phyloP scores from a whole-genome alignment of 2,329 filamentous ascomycete species.

The Paraphoma sp. region DNA sequence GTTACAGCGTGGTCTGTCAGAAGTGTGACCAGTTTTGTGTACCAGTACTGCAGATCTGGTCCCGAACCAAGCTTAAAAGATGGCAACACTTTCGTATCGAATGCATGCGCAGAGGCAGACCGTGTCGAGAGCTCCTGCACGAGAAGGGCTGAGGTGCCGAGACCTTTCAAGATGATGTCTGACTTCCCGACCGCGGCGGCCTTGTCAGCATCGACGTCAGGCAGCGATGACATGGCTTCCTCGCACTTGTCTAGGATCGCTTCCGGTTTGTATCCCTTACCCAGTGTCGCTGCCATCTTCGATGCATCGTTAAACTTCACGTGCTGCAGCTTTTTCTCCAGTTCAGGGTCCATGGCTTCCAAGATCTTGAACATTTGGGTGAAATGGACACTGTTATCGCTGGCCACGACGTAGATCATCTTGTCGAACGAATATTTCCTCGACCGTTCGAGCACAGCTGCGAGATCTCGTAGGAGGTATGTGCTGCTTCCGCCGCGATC shows the following conservation, averaged over 20 bases:
- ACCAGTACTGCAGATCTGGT: conserved; percentile 40
- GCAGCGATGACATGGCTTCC: conserved; percentile 16
- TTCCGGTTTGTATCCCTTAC: conserved; percentile 71
- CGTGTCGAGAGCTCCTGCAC: conserved; percentile 37
- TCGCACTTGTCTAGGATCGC: conserved; percentile 67
- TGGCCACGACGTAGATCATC: conserved; percentile 81
- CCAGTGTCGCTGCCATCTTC: conserved; percentile 32
- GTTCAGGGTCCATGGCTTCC: conserved; percentile 72
- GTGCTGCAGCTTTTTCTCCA: conserved; percentile 72
- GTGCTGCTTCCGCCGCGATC: conserved; percentile 78
- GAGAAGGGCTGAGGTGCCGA: conserved; percentile 33
- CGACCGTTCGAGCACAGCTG: conserved; percentile 71
- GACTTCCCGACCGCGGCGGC: conserved; percentile 20
- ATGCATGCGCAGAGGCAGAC: conserved; percentile 27
- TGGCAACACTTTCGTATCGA: conserved; percentile 30
- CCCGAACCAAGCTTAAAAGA: conserved; percentile 40
- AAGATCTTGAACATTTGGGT: conserved; percentile 79
- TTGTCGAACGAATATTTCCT: conserved; percentile 71
- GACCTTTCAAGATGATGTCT: conserved; percentile 10
- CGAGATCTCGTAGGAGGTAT: conserved; percentile 80
- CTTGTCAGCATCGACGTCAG: conserved; percentile 29
- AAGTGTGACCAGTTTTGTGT: conserved; percentile 26
- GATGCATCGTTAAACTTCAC: conserved; percentile 77
- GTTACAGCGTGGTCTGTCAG: conserved; percentile 16
- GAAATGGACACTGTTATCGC: conserved; percentile 74